Percentiles rank a stretch among this genome's conserved stretches.
Conservation (phyloP, 2,329 filamentous ascomycete genomes). For the Teratosphaeria viscida region DNA sequence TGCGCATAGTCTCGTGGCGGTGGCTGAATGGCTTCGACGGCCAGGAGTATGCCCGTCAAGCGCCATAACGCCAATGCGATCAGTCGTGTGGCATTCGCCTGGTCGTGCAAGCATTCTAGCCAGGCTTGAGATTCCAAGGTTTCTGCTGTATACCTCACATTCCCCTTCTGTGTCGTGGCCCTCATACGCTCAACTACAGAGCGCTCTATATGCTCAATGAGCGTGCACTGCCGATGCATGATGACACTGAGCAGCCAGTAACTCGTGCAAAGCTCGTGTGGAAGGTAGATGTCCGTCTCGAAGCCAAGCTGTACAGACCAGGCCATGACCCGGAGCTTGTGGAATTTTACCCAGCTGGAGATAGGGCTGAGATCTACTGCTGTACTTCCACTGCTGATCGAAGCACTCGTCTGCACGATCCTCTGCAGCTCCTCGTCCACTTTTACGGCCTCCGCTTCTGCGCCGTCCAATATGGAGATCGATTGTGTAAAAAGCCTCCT, state of each 20-base stretch:
- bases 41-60: constrained; percentile 57
- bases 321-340: constrained; percentile 83
- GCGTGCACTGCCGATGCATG: constrained; percentile 6
- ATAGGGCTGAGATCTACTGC: constrained; percentile 52
- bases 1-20: constrained; percentile 55
- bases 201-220: constrained; percentile 58
- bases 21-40: constrained; percentile 43
- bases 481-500: constrained; percentile 82
- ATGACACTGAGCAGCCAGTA: constrained; percentile 54
- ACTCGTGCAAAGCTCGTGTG: constrained; percentile 76
- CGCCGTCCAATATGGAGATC: constrained; percentile 69
- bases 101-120: constrained; percentile 20
- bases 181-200: constrained; percentile 40
- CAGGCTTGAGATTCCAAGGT: constrained; percentile 9
- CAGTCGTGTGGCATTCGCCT: constrained; percentile 17
- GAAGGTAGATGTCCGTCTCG: constrained; percentile 80
- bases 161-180: constrained; percentile 16
- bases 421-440: constrained; percentile 12
- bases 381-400: neutral
- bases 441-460: constrained; percentile 59
- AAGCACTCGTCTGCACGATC: constrained; percentile 1
- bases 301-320: constrained; percentile 86
- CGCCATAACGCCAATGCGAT: constrained; percentile 28
- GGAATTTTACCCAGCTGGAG: constrained; percentile 79
- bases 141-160: constrained; percentile 17